Evolutionary conservation across 2,329 filamentous ascomycete species (phyloP).

Genomic region (Nothophaeocryptopus gaeumannii): DNA sequence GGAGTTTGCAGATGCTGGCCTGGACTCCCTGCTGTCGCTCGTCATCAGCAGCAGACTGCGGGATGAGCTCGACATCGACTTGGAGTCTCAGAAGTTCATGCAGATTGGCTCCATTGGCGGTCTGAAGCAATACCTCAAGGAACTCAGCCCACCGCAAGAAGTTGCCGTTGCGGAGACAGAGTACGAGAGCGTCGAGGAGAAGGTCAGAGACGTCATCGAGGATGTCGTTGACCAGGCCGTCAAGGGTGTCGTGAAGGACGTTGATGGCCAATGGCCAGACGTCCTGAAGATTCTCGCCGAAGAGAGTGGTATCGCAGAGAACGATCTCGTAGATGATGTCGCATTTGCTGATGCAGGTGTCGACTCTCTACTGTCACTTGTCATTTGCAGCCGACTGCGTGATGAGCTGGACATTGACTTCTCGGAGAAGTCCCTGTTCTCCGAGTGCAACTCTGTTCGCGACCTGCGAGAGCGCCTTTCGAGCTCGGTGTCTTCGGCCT

Average conservation of each 20-base stretch:
- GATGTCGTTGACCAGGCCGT: neutral
- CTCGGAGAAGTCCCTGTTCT: slow-evolving; percentile 7
- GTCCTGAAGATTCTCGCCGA: slow-evolving; percentile 29
- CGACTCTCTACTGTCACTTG: slow-evolving; percentile 32
- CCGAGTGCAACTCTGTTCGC: slow-evolving; percentile 9
- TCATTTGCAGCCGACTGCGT: slow-evolving; percentile 25
- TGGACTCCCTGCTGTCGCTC: slow-evolving; percentile 33
- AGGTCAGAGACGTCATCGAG: neutral
- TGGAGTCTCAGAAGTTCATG: slow-evolving; percentile 24
- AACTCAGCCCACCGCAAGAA: slow-evolving; percentile 3
- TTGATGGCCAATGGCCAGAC: neutral
- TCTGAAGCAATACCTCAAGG: slow-evolving; percentile 8
- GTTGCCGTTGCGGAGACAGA: slow-evolving; percentile 1
- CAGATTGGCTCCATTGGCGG: slow-evolving; percentile 13
- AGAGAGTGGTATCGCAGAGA: slow-evolving; percentile 30
- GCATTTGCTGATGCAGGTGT: slow-evolving; percentile 31
- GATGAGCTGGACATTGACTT: slow-evolving; percentile 30
- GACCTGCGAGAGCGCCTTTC: slow-evolving; percentile 4
- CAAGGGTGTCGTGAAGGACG: neutral
- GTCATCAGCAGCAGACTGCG: slow-evolving; percentile 25
- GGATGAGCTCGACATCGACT: slow-evolving; percentile 29
- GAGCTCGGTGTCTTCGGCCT: neutral
- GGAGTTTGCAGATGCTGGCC: slow-evolving; percentile 30
- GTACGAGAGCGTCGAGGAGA: slow-evolving; percentile 1
- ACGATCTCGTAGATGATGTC: slow-evolving; percentile 30